phyloP scores from a whole-genome alignment of 2,329 filamentous ascomycete genomes.

The Sclerotinia subarctica region DNA sequence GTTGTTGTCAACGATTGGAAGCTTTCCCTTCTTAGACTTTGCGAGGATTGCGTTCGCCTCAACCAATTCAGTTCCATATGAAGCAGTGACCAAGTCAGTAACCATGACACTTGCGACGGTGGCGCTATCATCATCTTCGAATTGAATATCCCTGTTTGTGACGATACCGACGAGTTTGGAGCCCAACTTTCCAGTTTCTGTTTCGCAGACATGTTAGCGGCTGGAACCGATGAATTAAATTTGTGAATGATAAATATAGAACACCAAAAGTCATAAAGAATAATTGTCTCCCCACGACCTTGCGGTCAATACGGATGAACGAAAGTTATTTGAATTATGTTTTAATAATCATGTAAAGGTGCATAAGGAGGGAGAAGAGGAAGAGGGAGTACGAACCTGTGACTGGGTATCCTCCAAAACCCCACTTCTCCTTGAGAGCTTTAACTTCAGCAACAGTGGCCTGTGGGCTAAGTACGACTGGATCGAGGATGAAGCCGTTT shows the following conservation, averaged over 20 bases:
- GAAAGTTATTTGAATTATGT: slow-evolving; percentile 92
- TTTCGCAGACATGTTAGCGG: slow-evolving; percentile 41
- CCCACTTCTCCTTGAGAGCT: slow-evolving; percentile 94
- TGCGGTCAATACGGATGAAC: slow-evolving; percentile 97
- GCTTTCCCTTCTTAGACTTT: slow-evolving; percentile 97
- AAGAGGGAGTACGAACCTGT: slow-evolving; percentile 69
- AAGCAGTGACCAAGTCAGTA: slow-evolving; percentile 86
- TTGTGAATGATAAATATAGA: slow-evolving; percentile 21
- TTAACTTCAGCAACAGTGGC: slow-evolving; percentile 91
- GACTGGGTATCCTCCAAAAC: slow-evolving; percentile 96
- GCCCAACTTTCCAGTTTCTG: slow-evolving; percentile 87
- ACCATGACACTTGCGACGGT: slow-evolving; percentile 91
- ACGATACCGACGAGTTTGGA: slow-evolving; percentile 97
- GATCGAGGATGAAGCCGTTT: slow-evolving; percentile 97
- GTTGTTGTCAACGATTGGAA: slow-evolving; percentile 81
- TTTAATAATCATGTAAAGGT: slow-evolving; percentile 68
- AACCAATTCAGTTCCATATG: slow-evolving; percentile 73
- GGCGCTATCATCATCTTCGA: slow-evolving; percentile 71
- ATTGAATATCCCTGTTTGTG: slow-evolving; percentile 97
- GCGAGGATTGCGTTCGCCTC: slow-evolving; percentile 93
- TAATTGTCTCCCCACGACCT: slow-evolving; percentile 76
- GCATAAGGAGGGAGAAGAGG: slow-evolving; percentile 33
- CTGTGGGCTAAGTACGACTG: slow-evolving; percentile 81
- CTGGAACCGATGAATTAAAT: not conserved
- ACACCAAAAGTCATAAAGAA: slow-evolving; percentile 45